Evolutionary conservation across 768 basidiomycete genomes (phyloP).

Genomic region (Xerocomellus intermedius): DNA sequence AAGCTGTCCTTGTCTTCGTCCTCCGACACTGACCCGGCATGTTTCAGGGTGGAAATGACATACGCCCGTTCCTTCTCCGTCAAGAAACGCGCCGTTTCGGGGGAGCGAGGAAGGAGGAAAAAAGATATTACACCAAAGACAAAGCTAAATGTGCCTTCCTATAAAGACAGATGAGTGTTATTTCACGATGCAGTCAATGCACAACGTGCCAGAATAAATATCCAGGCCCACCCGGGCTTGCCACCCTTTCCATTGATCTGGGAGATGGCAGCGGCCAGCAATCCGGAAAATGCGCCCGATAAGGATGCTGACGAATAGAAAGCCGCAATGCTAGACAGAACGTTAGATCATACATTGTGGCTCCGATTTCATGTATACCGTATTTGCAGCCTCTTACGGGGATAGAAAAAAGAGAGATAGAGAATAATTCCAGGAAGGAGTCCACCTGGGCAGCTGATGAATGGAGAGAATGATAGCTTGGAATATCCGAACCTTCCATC

Average conservation of each 20-base stretch:
- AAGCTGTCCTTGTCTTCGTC: constrained; percentile 47
- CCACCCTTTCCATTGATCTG: constrained; percentile 53
- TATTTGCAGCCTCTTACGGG: constrained; percentile 28
- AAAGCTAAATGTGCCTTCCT: constrained; percentile 64
- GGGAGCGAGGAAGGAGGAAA: constrained; percentile 47
- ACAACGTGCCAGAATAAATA: constrained; percentile 47
- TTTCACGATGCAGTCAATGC: not conserved
- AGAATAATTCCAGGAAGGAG: constrained; percentile 56
- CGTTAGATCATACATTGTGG: constrained; percentile 1
- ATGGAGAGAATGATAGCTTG: not conserved
- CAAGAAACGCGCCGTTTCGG: constrained; percentile 49
- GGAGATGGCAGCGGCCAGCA: constrained; percentile 58
- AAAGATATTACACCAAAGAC: constrained; percentile 52
- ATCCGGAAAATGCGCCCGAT: constrained; percentile 60
- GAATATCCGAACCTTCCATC: constrained; percentile 50
- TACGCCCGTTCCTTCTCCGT: constrained; percentile 49
- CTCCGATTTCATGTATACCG: constrained; percentile 6
- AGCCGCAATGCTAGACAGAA: constrained; percentile 32
- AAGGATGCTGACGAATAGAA: constrained; percentile 47
- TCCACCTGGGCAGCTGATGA: constrained; percentile 41
- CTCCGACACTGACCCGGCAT: constrained; percentile 34
- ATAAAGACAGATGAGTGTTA: not conserved
- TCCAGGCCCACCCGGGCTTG: constrained; percentile 60
- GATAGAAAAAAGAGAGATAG: constrained; percentile 52
- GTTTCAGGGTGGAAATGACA: constrained; percentile 31